A percentile compares a stretch with the other conserved stretches of the same genome.
Conservation (phyloP, 306 rosid genomes). For the Medicago truncatula region DNA sequence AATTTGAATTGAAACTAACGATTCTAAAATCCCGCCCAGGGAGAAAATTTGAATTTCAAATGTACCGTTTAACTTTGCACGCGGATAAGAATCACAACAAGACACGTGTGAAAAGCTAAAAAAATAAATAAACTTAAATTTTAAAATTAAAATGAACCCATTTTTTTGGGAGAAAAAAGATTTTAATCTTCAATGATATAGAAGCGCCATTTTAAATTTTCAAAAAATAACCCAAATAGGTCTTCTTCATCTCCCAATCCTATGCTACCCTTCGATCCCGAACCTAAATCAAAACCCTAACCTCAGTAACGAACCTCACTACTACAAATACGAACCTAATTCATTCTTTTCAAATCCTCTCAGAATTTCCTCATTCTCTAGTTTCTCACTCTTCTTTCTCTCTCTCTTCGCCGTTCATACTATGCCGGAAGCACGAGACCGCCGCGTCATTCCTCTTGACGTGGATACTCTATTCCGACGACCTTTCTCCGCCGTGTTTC, state of each 20-base stretch:
- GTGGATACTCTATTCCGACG: constrained; percentile 48
- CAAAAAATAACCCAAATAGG: constrained; percentile 53
- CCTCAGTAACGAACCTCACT: not conserved
- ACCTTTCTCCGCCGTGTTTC: constrained; percentile 29
- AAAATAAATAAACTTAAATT: not conserved
- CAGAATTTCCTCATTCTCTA: not conserved
- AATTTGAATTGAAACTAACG: not conserved
- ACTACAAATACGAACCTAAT: not conserved
- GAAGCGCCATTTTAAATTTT: constrained; percentile 54
- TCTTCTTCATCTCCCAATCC: constrained; percentile 35
- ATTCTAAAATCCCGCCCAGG: constrained; percentile 7
- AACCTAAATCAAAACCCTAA: constrained; percentile 33
- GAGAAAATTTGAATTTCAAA: constrained; percentile 16
- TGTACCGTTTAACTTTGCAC: not conserved
- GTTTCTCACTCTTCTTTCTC: not conserved
- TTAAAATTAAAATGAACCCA: not conserved
- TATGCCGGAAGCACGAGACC: constrained; percentile 77
- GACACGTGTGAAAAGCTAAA: not conserved
- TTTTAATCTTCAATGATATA: not conserved
- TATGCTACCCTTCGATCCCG: constrained; percentile 2
- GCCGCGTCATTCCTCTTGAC: constrained; percentile 55
- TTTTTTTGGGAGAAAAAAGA: not conserved
- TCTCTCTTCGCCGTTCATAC: not conserved
- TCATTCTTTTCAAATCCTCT: not conserved
- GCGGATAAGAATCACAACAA: not conserved